These are phyloP conservation scores for Silene uniflora DNA, from an alignment of 148 eudicot genomes.

Conservation along the genomic window DNA sequence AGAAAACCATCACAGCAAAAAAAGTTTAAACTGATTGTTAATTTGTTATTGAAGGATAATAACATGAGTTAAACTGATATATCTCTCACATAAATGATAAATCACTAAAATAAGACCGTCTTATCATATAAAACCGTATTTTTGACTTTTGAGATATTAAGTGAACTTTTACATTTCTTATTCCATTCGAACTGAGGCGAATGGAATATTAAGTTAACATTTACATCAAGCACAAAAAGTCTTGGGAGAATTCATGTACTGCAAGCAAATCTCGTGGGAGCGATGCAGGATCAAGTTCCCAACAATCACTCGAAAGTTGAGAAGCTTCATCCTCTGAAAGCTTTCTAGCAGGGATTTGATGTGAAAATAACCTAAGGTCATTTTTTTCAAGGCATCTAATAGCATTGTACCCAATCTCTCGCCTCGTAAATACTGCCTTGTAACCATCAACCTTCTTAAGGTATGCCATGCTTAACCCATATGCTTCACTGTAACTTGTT, in stretches of 20 bases:
- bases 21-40: too few relatives aligned
- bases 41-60: too few relatives aligned
- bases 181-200: too few relatives aligned
- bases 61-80: too few relatives aligned
- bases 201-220: too few relatives aligned
- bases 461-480: slow-evolving; percentile 72
- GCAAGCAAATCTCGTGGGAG: slow-evolving; percentile 56
- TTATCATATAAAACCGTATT: too few relatives aligned
- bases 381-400: slow-evolving; percentile 53
- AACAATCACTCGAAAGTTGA: slow-evolving; percentile 50
- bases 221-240: slow-evolving; percentile 4
- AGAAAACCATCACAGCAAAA: too few relatives aligned
- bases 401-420: slow-evolving; percentile 62
- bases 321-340: slow-evolving; percentile 58
- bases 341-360: slow-evolving; percentile 87
- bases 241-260: slow-evolving; percentile 15
- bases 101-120: too few relatives aligned
- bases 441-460: slow-evolving; percentile 80
- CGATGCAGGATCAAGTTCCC: slow-evolving; percentile 97
- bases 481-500: slow-evolving; percentile 62
- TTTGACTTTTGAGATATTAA: too few relatives aligned
- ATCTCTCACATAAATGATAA: too few relatives aligned
- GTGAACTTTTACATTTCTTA: too few relatives aligned
- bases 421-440: slow-evolving; percentile 67
- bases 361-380: slow-evolving; percentile 65